Evolutionary conservation across 2,329 filamentous ascomycete genomes (phyloP).

Genomic region (Leptographium procerum): DNA sequence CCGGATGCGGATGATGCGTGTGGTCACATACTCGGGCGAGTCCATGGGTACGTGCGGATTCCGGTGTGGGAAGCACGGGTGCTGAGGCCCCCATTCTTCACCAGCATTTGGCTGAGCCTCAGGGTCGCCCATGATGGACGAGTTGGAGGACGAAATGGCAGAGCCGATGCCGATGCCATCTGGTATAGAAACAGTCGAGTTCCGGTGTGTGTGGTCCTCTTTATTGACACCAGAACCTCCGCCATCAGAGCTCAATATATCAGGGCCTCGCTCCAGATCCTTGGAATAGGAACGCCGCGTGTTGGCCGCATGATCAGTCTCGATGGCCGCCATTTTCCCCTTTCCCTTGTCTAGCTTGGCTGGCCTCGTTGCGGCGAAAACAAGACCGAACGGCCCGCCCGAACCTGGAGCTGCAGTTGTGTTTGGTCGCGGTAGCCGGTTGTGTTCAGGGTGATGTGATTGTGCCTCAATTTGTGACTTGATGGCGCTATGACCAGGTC

Average conservation of each 20-base stretch:
- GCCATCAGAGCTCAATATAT: conserved; percentile 18
- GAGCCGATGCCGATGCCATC: conserved; percentile 45
- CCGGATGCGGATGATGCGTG: conserved; percentile 81
- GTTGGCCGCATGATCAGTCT: conserved; percentile 23
- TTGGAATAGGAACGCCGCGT: conserved; percentile 25
- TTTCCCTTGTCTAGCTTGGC: conserved; percentile 33
- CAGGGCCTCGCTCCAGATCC: conserved; percentile 45
- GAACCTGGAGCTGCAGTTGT: neutral
- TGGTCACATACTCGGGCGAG: conserved; percentile 63
- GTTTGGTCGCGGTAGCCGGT: neutral
- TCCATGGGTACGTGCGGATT: conserved; percentile 80
- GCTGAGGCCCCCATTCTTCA: conserved; percentile 81
- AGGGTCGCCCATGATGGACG: conserved; percentile 50
- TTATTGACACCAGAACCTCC: neutral
- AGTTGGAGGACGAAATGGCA: conserved; percentile 43
- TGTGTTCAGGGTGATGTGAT: neutral
- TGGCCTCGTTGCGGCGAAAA: conserved; percentile 1
- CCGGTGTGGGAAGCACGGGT: conserved; percentile 87
- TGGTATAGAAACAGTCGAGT: conserved; percentile 36
- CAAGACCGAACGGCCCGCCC: conserved; percentile 6
- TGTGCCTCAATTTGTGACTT: neutral
- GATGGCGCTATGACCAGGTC: conserved; percentile 20
- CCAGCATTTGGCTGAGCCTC: conserved; percentile 56
- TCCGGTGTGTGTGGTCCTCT: conserved; percentile 13
- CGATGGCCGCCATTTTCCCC: conserved; percentile 26